These are phyloP conservation scores for Closterium sp. DNA, from an alignment of 139 green algal species.

Conservation along the genomic window DNA sequence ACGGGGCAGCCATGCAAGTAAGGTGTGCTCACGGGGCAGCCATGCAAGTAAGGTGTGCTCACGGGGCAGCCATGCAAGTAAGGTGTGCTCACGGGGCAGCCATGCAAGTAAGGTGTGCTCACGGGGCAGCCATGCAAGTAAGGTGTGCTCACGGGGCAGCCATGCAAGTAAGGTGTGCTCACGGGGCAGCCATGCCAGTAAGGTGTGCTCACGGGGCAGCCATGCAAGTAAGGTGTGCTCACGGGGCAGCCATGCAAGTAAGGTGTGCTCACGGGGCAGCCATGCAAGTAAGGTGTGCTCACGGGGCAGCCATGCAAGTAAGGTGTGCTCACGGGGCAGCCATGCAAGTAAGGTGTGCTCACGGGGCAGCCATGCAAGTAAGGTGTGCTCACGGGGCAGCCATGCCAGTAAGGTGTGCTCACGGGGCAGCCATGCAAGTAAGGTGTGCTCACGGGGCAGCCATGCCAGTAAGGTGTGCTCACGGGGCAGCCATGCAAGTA, in stretches of 20 bases:
- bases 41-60: no score
- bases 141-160: neutral
- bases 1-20: neutral
- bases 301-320: neutral
- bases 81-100: neutral
- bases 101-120: no score
- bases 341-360: no score
- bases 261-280: neutral
- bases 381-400: neutral
- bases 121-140: neutral
- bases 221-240: no score
- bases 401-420: no score
- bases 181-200: neutral
- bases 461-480: no score
- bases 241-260: neutral
- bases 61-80: neutral
- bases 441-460: neutral
- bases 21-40: neutral
- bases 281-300: no score
- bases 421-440: neutral
- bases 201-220: neutral
- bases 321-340: neutral
- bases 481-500: neutral
- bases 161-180: no score
- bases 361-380: neutral